Conservation (phyloP, 75 land plant genomes). For the Cupressus sempervirens region DNA sequence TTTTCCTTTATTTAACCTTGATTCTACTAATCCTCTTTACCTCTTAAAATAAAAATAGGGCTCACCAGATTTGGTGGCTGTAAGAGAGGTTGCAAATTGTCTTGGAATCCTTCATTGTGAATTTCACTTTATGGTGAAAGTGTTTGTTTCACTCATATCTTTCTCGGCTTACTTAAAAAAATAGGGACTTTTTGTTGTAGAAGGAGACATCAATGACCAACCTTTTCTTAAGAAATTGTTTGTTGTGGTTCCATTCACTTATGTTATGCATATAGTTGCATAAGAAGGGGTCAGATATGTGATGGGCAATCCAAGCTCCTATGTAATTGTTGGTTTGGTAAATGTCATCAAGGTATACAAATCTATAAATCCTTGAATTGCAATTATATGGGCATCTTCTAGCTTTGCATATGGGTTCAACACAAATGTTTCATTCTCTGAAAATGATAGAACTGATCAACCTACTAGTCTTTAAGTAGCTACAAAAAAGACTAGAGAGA, state of each 20-base stretch:
- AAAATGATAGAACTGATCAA: conserved; percentile 65
- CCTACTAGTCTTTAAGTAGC: conserved; percentile 80
- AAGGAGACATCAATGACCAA: conserved; percentile 60
- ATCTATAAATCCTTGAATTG: conserved; percentile 56
- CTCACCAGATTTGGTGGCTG: too few relatives aligned
- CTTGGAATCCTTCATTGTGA: too few relatives aligned
- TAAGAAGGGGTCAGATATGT: conserved; percentile 77
- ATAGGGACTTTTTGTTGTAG: conserved; percentile 56
- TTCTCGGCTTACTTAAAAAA: conserved; percentile 32
- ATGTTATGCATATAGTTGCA: conserved; percentile 57
- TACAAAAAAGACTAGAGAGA: conserved; percentile 51
- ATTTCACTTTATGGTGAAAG: too few relatives aligned
- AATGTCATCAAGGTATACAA: conserved; percentile 56
- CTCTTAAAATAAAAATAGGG: too few relatives aligned
- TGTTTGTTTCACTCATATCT: too few relatives aligned
- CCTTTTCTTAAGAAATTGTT: conserved; percentile 49
- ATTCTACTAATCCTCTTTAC: too few relatives aligned
- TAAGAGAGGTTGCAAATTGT: too few relatives aligned
- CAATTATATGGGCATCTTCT: conserved; percentile 75
- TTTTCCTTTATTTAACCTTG: too few relatives aligned
- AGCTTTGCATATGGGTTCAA: conserved; percentile 69
- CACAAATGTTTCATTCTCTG: conserved; percentile 67
- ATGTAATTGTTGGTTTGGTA: conserved; percentile 65
- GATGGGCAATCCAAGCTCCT: conserved; percentile 62
- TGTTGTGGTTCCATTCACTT: conserved; percentile 50